These are phyloP conservation scores for Ceraceosorus guamensis DNA, from an alignment of 1,284 basidiomycete species.

Conservation along the genomic window DNA sequence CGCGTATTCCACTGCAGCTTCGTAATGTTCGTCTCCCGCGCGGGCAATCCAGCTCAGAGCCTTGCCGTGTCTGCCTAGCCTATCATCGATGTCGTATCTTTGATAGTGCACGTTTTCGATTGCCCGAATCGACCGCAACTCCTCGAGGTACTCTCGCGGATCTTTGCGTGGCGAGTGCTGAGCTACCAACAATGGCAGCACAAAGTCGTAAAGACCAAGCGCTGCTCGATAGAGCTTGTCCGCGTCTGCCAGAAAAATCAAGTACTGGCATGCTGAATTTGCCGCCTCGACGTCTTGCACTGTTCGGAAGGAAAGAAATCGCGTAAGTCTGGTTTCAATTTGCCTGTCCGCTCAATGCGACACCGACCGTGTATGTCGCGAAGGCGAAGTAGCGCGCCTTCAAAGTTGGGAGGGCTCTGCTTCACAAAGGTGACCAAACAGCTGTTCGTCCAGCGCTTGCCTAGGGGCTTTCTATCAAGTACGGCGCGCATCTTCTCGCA, in stretches of 20 bases:
- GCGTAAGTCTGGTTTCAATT: no score
- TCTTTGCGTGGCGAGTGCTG: conserved; percentile 96
- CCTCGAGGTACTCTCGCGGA: conserved; percentile 93
- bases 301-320: no score
- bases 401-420: conserved; percentile 83
- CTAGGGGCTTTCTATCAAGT: conserved; percentile 60
- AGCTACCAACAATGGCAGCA: conserved; percentile 86
- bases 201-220: conserved; percentile 97
- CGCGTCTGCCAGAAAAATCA: conserved; percentile 94
- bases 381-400: conserved; percentile 72
- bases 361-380: conserved; percentile 69
- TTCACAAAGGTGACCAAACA: conserved; percentile 88
- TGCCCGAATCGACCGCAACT: conserved; percentile 78
- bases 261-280: conserved; percentile 94
- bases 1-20: conserved; percentile 71
- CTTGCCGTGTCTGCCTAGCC: conserved; percentile 68
- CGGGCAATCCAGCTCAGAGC: conserved; percentile 69
- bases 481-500: conserved; percentile 72
- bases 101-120: conserved; percentile 71
- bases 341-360: no score
- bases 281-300: conserved; percentile 65
- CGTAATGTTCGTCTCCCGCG: conserved; percentile 68
- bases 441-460: conserved; percentile 76
- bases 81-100: conserved; percentile 84
- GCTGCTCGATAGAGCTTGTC: conserved; percentile 87